Percentiles rank a stretch among this genome's conserved stretches.
Evolutionary conservation across 1,284 basidiomycete species (phyloP).

Genomic region (Microbotryum silenes-acaulis): DNA sequence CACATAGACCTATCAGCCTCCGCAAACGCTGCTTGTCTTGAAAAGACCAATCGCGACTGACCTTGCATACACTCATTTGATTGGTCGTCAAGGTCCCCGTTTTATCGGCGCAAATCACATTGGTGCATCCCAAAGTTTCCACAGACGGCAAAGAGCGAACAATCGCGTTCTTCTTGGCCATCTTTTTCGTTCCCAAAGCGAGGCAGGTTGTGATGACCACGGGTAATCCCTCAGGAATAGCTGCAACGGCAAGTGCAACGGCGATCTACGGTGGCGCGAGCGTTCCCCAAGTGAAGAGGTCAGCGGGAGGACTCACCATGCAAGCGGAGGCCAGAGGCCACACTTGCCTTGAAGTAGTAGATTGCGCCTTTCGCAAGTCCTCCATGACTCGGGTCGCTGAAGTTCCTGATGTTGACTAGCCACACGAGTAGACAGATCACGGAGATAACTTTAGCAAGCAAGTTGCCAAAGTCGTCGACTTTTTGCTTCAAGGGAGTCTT

Average conservation of each 20-base stretch:
- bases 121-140: slow-evolving; percentile 90
- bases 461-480: slow-evolving; percentile 91
- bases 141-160: slow-evolving; percentile 92
- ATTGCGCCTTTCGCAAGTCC: slow-evolving; percentile 83
- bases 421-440: slow-evolving; percentile 93
- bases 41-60: slow-evolving; percentile 41
- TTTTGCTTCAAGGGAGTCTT: slow-evolving; percentile 94
- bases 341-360: slow-evolving; percentile 74
- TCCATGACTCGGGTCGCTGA: slow-evolving; percentile 83
- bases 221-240: slow-evolving; percentile 89
- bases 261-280: slow-evolving; percentile 54
- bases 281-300: too few species aligned
- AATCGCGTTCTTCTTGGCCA: slow-evolving; percentile 96
- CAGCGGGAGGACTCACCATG: background rate
- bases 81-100: slow-evolving; percentile 92
- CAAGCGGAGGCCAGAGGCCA: background rate
- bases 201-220: slow-evolving; percentile 95
- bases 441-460: slow-evolving; percentile 88
- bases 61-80: slow-evolving; percentile 87
- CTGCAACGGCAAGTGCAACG: slow-evolving; percentile 88
- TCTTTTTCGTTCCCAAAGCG: slow-evolving; percentile 90
- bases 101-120: slow-evolving; percentile 96
- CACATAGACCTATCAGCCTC: background rate
- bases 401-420: slow-evolving; percentile 89
- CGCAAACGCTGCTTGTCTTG: background rate